phyloP scores from a whole-genome alignment of 73 alveolate genomes.

The Breviolum minutum region DNA sequence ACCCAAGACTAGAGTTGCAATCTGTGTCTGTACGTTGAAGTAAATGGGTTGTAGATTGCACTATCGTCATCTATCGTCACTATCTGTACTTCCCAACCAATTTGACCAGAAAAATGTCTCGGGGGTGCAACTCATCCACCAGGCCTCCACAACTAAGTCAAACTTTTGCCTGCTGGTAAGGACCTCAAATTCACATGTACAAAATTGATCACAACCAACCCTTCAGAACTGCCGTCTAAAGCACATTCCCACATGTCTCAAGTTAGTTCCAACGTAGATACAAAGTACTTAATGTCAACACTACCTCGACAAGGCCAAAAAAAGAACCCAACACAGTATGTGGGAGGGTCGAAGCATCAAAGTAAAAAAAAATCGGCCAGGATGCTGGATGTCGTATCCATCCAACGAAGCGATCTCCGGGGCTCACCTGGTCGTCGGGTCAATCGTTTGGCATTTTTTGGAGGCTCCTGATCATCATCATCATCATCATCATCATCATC shows the following conservation, averaged over 20 bases:
- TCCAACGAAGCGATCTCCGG: conserved; percentile 87
- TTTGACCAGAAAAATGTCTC: background rate
- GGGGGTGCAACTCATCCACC: background rate
- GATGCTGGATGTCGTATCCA: conserved; percentile 67
- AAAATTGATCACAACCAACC: too few species aligned
- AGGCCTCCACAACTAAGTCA: conserved; percentile 89
- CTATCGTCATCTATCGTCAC: too few species aligned
- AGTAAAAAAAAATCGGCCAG: background rate
- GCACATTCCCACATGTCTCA: too few species aligned
- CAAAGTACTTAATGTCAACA: too few species aligned
- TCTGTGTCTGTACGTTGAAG: too few species aligned
- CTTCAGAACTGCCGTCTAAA: background rate
- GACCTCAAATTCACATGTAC: background rate
- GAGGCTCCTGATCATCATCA: background rate
- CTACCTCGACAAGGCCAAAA: too few species aligned
- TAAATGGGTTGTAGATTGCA: too few species aligned
- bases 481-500: background rate
- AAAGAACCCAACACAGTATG: too few species aligned
- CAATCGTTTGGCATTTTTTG: background rate
- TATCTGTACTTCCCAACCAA: too few species aligned
- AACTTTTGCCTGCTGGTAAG: conserved; percentile 64
- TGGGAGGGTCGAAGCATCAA: background rate
- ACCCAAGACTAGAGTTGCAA: background rate
- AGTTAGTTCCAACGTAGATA: too few species aligned
- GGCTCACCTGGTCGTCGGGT: conserved; percentile 8